phyloP scores from a whole-genome alignment of 768 basidiomycete genomes.

The Rickenella mellea region DNA sequence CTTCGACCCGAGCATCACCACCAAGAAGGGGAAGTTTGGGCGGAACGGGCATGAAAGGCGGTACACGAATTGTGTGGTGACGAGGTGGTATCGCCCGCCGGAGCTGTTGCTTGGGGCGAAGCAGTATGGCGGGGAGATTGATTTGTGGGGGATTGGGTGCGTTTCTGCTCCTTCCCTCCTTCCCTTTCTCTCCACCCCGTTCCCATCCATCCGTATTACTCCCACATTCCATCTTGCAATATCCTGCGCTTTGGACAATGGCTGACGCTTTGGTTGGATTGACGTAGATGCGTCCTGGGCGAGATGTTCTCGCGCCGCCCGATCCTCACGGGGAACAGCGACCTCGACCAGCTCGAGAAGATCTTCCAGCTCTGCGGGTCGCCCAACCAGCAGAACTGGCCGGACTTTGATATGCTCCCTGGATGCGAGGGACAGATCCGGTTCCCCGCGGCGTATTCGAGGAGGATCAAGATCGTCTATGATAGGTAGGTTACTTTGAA shows the following conservation, averaged over 20 bases:
- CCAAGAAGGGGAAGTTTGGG: conserved; percentile 19
- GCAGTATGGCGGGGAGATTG: conserved; percentile 88
- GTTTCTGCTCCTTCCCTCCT: conserved; percentile 14
- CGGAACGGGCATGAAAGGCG: conserved; percentile 47
- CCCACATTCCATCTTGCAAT: conserved; percentile 1
- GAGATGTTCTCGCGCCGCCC: conserved; percentile 90
- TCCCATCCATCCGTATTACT: background rate
- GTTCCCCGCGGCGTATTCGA: conserved; percentile 37
- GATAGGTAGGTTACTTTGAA: conserved; percentile 39
- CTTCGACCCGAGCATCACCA: conserved; percentile 44
- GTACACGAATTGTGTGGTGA: conserved; percentile 95
- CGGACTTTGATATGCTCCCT: conserved; percentile 63
- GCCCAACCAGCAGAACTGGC: conserved; percentile 76
- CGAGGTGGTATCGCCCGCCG: conserved; percentile 90
- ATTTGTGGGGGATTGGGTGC: conserved; percentile 96
- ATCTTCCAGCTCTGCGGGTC: conserved; percentile 89
- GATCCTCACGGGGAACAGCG: conserved; percentile 79
- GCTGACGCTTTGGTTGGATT: background rate
- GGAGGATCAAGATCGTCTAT: conserved; percentile 48
- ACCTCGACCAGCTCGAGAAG: conserved; percentile 84
- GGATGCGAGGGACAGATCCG: conserved; percentile 74
- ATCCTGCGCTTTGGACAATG: background rate
- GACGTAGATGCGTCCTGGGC: conserved; percentile 87
- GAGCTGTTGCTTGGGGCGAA: conserved; percentile 85
- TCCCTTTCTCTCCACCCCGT: background rate